Base-by-base conservation (phyloP, 1,139 yeast species). In the Eremothecium gossypii region DNA sequence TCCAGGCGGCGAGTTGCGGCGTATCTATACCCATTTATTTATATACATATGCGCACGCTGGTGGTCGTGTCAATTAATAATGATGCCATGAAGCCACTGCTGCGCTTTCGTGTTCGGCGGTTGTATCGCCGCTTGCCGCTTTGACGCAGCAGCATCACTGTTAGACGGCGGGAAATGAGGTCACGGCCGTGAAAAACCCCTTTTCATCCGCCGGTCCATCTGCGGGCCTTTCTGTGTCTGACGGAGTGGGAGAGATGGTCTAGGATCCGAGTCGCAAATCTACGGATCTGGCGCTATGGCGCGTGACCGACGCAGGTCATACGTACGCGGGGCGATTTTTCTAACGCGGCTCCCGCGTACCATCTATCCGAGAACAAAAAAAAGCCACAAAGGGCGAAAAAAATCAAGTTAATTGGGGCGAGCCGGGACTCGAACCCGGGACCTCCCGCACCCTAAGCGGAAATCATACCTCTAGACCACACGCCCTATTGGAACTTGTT, bases 341-440 rank as follows among this genome's bases (percentile, higher is more conserved):
- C 23, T 17, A 17, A 17, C 23, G 23, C 23, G 23, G 23, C 23
- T 17, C 23, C 23, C 23, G 23, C 23, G 23, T 17, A 6, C 23
- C 23, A 17, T 17, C 23, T 17, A 17, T 17, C 23, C 23, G 23
- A 6, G 6, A 17, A 6, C 5, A 17, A 17, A 17, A 17, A 17
- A 17, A 4, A 17, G 6, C 6, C 5, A 6, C 23, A 17, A 17
- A 17, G 6, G 6, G 13, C 4, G 31, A n/a, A 29, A n/a, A 29
- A n/a, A 29, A 29, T n/a, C 13, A 41, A 45, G 44, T 39, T 36
- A 41, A 45, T 35, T 36, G 63, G 63, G 64, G 60, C 61, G 60
- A 55, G 61, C 63, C 63, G 63, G 64, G 64, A 60, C 56, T 60
- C 64, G 64, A 60, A 59, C 64, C 64, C 63, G 63, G 64, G 64